Percentiles rank a stretch among this genome's conserved stretches.
Conservation (phyloP, 1,284 basidiomycete species). For the Rhodotorula sp. region DNA sequence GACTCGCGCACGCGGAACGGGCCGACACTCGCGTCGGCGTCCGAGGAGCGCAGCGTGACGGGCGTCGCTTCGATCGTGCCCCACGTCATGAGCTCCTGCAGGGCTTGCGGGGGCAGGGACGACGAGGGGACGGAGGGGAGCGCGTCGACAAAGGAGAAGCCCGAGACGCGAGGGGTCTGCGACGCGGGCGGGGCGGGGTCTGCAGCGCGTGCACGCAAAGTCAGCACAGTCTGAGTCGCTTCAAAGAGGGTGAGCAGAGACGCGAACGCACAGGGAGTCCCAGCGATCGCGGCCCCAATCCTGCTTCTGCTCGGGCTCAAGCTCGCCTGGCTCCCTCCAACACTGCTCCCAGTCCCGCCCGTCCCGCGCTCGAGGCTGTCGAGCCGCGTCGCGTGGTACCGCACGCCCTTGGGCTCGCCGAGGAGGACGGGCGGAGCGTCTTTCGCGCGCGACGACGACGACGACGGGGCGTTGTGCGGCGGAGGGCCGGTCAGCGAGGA, state of each 20-base stretch:
- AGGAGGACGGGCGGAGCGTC: slow-evolving; percentile 48
- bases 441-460: slow-evolving; percentile 8
- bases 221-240: neutral
- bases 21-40: slow-evolving; percentile 55
- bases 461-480: neutral
- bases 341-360: slow-evolving; percentile 23
- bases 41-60: slow-evolving; percentile 68
- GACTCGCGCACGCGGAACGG: slow-evolving; percentile 45
- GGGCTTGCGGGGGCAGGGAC: slow-evolving; percentile 68
- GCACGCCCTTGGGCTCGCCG: slow-evolving; percentile 66
- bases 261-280: slow-evolving; percentile 55
- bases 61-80: slow-evolving; percentile 84
- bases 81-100: slow-evolving; percentile 91
- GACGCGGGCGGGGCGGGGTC: slow-evolving; percentile 37
- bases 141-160: slow-evolving; percentile 73
- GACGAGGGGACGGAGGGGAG: slow-evolving; percentile 82
- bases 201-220: slow-evolving; percentile 2
- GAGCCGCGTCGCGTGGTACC: slow-evolving; percentile 75
- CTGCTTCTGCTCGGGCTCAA: slow-evolving; percentile 74
- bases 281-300: slow-evolving; percentile 83
- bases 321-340: slow-evolving; percentile 54
- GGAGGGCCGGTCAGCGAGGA: slow-evolving; percentile 11
- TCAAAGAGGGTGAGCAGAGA: slow-evolving; percentile 4
- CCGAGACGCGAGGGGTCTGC: slow-evolving; percentile 57
- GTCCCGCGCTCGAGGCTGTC: slow-evolving; percentile 53